Conservation (phyloP, 2,329 filamentous ascomycete genomes). For the Scolecobasidium constrictum region DNA sequence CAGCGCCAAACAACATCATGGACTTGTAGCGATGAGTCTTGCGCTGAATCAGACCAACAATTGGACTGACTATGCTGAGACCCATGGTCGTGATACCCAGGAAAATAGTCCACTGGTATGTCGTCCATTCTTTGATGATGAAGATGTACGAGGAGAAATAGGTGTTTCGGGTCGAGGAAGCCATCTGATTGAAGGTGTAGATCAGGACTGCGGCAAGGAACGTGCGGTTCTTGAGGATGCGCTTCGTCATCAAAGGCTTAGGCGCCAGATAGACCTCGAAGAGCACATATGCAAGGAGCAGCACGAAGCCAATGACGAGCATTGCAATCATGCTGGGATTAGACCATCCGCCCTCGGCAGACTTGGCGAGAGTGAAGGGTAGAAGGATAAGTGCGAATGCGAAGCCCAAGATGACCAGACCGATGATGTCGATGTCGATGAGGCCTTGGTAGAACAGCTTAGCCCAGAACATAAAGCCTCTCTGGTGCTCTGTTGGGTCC, state of each 20-base stretch:
- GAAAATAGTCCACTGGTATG: conserved; percentile 32
- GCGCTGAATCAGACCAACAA: conserved; percentile 22
- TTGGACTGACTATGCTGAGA: conserved; percentile 25
- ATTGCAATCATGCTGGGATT: conserved; percentile 15
- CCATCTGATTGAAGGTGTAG: conserved; percentile 13
- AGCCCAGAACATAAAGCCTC: neutral
- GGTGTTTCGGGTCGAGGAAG: conserved; percentile 11
- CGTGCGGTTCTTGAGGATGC: conserved; percentile 14
- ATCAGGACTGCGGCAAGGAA: conserved; percentile 14
- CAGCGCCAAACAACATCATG: too few relatives aligned
- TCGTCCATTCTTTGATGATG: conserved; percentile 32
- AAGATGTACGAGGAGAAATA: conserved; percentile 23
- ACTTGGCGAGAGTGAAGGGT: conserved; percentile 13
- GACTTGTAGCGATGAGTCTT: conserved; percentile 33
- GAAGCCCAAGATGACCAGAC: conserved; percentile 14
- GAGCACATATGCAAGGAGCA: conserved; percentile 10
- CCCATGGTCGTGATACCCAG: conserved; percentile 29
- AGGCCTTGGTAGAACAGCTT: conserved; percentile 6
- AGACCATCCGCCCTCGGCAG: conserved; percentile 14
- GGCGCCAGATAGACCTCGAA: conserved; percentile 15
- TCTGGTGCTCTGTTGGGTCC: too few relatives aligned
- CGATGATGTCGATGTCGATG: conserved; percentile 15
- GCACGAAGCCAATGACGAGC: conserved; percentile 13
- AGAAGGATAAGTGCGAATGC: conserved; percentile 16
- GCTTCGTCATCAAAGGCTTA: conserved; percentile 15